These are phyloP conservation scores for Pseudogymnoascus sp. DNA, from an alignment of 2,329 filamentous ascomycete species.

Conservation along the genomic window DNA sequence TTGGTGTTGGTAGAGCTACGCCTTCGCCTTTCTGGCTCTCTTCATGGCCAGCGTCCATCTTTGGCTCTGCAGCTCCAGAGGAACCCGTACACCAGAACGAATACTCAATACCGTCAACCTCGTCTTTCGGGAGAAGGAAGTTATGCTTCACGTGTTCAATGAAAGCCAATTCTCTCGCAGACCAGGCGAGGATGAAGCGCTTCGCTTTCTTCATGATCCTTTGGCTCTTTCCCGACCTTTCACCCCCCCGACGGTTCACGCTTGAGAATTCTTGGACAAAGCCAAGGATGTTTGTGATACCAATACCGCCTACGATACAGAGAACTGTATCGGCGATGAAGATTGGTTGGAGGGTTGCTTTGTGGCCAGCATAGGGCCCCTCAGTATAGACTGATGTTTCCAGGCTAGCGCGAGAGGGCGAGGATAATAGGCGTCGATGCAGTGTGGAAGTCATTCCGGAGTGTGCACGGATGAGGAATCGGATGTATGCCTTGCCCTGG, in stretches of 20 bases:
- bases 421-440: not conserved
- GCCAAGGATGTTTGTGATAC: not conserved
- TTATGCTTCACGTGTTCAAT: conserved; percentile 19
- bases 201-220: conserved; percentile 17
- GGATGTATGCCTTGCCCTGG: not conserved
- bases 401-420: not conserved
- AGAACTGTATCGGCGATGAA: not conserved
- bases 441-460: not conserved
- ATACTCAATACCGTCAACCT: conserved; percentile 8
- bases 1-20: not conserved
- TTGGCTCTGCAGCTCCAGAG: not conserved
- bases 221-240: not conserved
- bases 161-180: conserved; percentile 19
- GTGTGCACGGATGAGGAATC: not conserved
- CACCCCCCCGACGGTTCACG: not conserved
- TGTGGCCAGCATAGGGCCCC: not conserved
- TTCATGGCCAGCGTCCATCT: not conserved
- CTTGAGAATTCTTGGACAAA: conserved; percentile 18
- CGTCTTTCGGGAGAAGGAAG: conserved; percentile 16
- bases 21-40: not conserved
- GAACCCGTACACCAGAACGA: conserved; percentile 15
- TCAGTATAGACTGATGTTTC: not conserved
- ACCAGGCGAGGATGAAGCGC: conserved; percentile 23
- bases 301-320: not conserved
- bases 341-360: not conserved